Base-by-base conservation (phyloP, 352 stramenopile genomes). In the Globisporangium cederbergense region DNA sequence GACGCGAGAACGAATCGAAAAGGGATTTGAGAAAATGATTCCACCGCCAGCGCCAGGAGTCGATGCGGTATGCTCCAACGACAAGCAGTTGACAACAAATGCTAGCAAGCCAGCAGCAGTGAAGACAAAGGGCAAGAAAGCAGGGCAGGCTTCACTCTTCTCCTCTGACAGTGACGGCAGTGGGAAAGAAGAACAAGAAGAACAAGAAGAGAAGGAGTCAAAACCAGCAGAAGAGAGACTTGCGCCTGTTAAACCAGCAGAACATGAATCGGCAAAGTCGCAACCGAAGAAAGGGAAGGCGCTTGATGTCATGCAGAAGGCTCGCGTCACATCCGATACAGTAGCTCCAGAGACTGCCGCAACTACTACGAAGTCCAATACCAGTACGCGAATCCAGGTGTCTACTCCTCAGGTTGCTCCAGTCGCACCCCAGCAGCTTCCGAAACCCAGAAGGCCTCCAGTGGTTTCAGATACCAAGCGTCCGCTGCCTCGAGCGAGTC, bases 1-100 rank as follows among this genome's bases (percentile, higher is more conserved):
- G 25, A 61, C 68, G 10, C 71, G 68, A 65, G 71, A 77, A 45
- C 70, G 57, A 30, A 82, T 86, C 53, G 71, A 81, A 51, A 76
- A 72, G 32, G 73, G 73, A 2, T 70, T 72, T 62, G 66, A 79
- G 58, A 62, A 67, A 40, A 47, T 60, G 65, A 11, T 32, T 3
- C n/a, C 56, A 3, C 42, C 25, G 0, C 1, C 42, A 34, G 18
- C 18, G 6, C 28, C 36, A 42, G 20, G 8, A 25, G 30, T 42
- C n/a, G 30, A 16, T 4, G 28, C 38, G 6, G 32, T 2, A 14
- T 8, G 7, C 38, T 30, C 25, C 3, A 28, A 18, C 10, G 40
- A 34, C 20, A 40, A 43, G 30, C n/a, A 53, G 6, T 22, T 25
- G 25, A 25, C 9, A 3, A 13, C 63, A 58, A 34, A n/a, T 14